Conservation (phyloP, 352 stramenopile genomes). For the Phytophthora fragariaefolia region DNA sequence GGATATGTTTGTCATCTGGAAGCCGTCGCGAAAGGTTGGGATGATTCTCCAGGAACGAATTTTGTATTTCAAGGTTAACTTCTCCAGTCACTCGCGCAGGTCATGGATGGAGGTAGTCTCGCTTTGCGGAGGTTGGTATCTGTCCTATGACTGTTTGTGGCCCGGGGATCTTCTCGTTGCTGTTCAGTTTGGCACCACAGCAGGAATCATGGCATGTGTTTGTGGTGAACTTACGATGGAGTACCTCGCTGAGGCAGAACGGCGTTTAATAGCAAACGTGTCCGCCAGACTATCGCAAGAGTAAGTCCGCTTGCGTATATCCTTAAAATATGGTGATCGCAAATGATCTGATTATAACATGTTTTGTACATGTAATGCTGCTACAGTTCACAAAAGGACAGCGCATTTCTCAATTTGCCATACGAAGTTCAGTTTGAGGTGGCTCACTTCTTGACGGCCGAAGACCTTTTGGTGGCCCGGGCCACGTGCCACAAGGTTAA, state of each 20-base stretch:
- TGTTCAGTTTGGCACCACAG: constrained; percentile 78
- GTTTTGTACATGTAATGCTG: too few species aligned
- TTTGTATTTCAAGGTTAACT: constrained; percentile 66
- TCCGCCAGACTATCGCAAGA: constrained; percentile 52
- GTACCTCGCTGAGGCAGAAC: constrained; percentile 69
- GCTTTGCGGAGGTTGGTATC: constrained; percentile 62
- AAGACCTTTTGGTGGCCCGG: constrained; percentile 79
- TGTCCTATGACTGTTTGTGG: constrained; percentile 78
- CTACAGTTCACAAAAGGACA: constrained; percentile 66
- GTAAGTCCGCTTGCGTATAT: constrained; percentile 32
- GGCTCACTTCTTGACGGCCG: constrained; percentile 70
- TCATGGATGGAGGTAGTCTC: constrained; percentile 66
- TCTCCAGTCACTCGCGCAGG: constrained; percentile 57
- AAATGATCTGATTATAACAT: too few species aligned
- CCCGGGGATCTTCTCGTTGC: constrained; percentile 71
- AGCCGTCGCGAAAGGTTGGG: constrained; percentile 76
- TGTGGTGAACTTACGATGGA: constrained; percentile 73
- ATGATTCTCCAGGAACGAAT: constrained; percentile 84
- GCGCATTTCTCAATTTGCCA: constrained; percentile 69
- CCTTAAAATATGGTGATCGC: too few species aligned
- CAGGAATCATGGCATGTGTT: constrained; percentile 73
- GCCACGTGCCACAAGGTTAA: constrained; percentile 85
- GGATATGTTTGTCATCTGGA: constrained; percentile 90
- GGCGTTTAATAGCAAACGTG: constrained; percentile 58
- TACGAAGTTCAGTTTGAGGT: constrained; percentile 88